These are phyloP conservation scores for Globisporangium ultimum DNA, from an alignment of 352 stramenopile genomes.

Conservation along the genomic window DNA sequence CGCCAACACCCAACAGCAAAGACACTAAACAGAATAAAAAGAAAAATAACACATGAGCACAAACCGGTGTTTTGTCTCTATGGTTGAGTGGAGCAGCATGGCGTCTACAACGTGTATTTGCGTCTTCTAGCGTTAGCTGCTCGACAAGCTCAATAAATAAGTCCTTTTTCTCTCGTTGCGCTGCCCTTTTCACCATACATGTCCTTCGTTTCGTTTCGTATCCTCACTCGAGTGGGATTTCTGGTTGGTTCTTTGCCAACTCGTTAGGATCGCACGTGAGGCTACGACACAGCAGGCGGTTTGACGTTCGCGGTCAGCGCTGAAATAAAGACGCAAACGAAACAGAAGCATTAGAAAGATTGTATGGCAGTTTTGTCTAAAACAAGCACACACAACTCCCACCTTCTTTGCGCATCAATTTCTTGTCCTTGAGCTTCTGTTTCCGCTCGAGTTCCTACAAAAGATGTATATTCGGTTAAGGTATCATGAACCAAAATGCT, in stretches of 20 bases:
- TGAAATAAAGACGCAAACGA: constrained; percentile 1
- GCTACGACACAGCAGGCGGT: not conserved
- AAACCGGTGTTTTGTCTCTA: not conserved
- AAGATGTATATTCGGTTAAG: not conserved
- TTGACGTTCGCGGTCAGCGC: constrained; percentile 4
- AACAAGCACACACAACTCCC: not conserved
- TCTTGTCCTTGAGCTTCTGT: constrained; percentile 73
- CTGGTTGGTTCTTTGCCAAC: not conserved
- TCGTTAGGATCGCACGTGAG: not conserved
- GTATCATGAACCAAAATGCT: not conserved
- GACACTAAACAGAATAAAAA: not conserved
- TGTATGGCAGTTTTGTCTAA: too few species aligned
- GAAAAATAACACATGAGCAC: not conserved
- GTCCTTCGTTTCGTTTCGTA: too few species aligned
- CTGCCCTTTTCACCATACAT: constrained; percentile 5
- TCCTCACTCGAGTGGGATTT: too few species aligned
- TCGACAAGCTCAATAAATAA: not conserved
- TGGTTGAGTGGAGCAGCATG: too few species aligned
- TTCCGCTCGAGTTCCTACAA: constrained; percentile 62
- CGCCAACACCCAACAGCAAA: not conserved
- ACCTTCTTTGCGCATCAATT: constrained; percentile 63
- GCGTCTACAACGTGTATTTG: too few species aligned
- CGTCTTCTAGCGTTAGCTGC: too few species aligned
- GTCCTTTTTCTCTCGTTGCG: constrained; percentile 1
- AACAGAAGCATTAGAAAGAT: too few species aligned